phyloP scores from a whole-genome alignment of 768 basidiomycete genomes.

The Calvatia gigantea region DNA sequence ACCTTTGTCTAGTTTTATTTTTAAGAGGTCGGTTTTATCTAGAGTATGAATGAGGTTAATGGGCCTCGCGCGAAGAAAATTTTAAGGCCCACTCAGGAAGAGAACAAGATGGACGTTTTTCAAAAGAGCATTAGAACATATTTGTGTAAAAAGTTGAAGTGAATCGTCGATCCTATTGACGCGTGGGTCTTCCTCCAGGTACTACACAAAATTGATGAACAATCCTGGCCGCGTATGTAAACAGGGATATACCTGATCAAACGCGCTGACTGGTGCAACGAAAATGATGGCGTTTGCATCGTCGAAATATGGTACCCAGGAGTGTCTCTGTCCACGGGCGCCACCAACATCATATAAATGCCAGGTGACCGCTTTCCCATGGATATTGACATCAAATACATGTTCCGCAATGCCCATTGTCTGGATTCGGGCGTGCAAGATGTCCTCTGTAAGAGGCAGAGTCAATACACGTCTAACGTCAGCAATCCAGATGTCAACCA shows the following conservation, averaged over 20 bases:
- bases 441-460: slow-evolving; percentile 56
- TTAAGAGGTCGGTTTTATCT: slow-evolving; percentile 81
- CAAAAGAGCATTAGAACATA: slow-evolving; percentile 76
- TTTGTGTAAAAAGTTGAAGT: slow-evolving; percentile 82
- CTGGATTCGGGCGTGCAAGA: slow-evolving; percentile 85
- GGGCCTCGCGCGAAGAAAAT: slow-evolving; percentile 7
- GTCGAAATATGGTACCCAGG: slow-evolving; percentile 78
- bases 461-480: slow-evolving; percentile 27
- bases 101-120: slow-evolving; percentile 63
- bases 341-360: slow-evolving; percentile 73
- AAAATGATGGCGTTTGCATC: slow-evolving; percentile 81
- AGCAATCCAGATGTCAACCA: slow-evolving; percentile 12
- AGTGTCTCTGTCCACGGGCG: slow-evolving; percentile 67
- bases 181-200: slow-evolving; percentile 82
- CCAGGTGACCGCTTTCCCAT: slow-evolving; percentile 74
- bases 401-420: slow-evolving; percentile 89
- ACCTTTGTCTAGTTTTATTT: slow-evolving; percentile 66
- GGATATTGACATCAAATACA: slow-evolving; percentile 75
- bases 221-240: neutral
- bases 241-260: slow-evolving; percentile 55
- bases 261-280: slow-evolving; percentile 75
- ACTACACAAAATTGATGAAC: slow-evolving; percentile 38
- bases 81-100: slow-evolving; percentile 46
- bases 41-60: slow-evolving; percentile 12
- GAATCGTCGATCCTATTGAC: slow-evolving; percentile 88